Base-by-base conservation (phyloP, 2,329 filamentous ascomycete genomes). In the Hymenoscyphus occultus region DNA sequence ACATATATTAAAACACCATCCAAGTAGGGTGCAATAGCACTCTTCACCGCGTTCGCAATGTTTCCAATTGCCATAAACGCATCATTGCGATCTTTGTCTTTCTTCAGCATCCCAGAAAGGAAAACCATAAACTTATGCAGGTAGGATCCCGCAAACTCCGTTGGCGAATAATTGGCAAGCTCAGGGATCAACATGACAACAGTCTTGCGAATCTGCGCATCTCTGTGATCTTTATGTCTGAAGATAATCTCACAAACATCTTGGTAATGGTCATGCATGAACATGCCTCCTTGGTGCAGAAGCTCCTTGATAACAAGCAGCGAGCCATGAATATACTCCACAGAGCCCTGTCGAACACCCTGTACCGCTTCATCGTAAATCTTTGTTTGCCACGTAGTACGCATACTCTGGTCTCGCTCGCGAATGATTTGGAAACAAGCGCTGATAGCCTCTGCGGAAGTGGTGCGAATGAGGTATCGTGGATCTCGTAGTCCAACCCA, bases 51-150 rank as follows among this genome's bases (percentile, higher is more conserved):
- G 77, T 97, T 96, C 60, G 95, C 94, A 72, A 99, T 92, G 76
- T 96, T 93, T 39, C 95, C 95, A 70, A 99, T 97, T 14, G 95
- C 95, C 59, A 97, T 84, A 74, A 99, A 99, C 2, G 95, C 93
- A 71, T 96, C 89, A 74, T 97, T 97, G 31, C 93, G 85, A 75
- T 98, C 93, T 77, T 95, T 96, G 68, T 97, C 92, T 75, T 94
- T 93, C 80, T 97, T 97, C 42, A 99, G 83, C 81, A 98, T 93
- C 39, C 91, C 88, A 66, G 96, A 94, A 5, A 99, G 84, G 75
- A 97, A 96, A 16, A 97, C 86, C 95, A 99, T 99, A 78, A 96
- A 98, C 74, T 93, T 91, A 77, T 97, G 93, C 2, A 99, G 84
- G 77, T 97, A 96, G 39, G 86, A 87, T 68, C 89, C 86, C 64